phyloP scores from a whole-genome alignment of 2,329 filamentous ascomycete species.

The Sphaerulina populicola region DNA sequence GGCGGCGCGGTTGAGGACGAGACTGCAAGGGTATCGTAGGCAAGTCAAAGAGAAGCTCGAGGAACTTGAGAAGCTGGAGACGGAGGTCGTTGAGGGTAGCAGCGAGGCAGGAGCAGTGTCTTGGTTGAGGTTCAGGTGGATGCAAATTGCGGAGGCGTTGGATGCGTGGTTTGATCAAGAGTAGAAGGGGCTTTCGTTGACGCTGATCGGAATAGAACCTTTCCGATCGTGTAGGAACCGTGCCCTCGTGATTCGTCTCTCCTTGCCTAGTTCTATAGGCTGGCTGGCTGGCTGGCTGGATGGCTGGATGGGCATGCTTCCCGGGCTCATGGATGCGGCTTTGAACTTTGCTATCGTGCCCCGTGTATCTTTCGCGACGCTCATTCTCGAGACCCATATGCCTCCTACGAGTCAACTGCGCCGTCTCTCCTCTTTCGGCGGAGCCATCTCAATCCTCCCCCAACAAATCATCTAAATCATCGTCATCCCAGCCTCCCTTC shows the following conservation, averaged over 20 bases:
- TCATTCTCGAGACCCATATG: background rate
- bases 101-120: slow-evolving; percentile 11
- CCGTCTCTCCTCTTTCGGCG: background rate
- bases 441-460: background rate
- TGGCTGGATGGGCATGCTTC: background rate
- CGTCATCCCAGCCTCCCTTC: slow-evolving; percentile 78
- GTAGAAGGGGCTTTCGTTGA: background rate
- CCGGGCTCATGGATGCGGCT: background rate
- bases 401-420: background rate
- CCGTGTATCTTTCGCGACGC: background rate
- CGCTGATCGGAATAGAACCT: background rate
- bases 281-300: background rate
- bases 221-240: background rate
- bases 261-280: background rate
- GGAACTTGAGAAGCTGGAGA: slow-evolving; percentile 7
- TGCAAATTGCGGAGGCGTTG: slow-evolving; percentile 31
- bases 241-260: background rate
- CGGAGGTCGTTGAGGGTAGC: background rate
- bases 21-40: slow-evolving; percentile 18
- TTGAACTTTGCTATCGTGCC: background rate
- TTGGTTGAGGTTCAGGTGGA: slow-evolving; percentile 31
- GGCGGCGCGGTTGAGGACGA: slow-evolving; percentile 19
- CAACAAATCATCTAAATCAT: slow-evolving; percentile 63
- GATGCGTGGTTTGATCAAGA: slow-evolving; percentile 6
- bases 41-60: slow-evolving; percentile 20